These are phyloP conservation scores for Fomitiporia mediterranea DNA, from an alignment of 1,284 basidiomycete species.

Conservation along the genomic window DNA sequence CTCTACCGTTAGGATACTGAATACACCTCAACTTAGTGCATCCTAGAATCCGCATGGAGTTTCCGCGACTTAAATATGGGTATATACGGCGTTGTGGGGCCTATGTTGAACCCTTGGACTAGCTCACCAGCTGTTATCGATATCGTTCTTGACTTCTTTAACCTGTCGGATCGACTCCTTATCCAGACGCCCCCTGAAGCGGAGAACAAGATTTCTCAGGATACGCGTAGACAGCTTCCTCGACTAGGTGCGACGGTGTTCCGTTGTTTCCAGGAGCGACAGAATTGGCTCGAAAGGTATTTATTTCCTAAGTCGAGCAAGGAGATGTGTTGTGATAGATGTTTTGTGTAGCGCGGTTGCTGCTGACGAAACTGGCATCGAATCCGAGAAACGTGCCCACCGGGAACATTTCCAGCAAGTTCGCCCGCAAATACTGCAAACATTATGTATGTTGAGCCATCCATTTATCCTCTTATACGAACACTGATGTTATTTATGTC, in stretches of 20 bases:
- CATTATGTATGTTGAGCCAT: slow-evolving; percentile 53
- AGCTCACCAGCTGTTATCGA: slow-evolving; percentile 66
- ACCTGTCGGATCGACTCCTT: slow-evolving; percentile 43
- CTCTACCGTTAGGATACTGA: background rate
- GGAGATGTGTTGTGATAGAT: background rate
- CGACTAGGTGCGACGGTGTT: slow-evolving; percentile 69
- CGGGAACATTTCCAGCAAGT: slow-evolving; percentile 62
- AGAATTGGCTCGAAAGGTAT: slow-evolving; percentile 65
- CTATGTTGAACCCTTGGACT: slow-evolving; percentile 82
- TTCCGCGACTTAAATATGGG: slow-evolving; percentile 69
- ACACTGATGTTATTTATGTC: slow-evolving; percentile 1
- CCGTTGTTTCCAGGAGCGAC: slow-evolving; percentile 66
- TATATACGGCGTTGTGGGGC: slow-evolving; percentile 73
- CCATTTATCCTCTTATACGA: slow-evolving; percentile 4
- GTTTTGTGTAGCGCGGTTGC: slow-evolving; percentile 37
- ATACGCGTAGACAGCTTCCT: slow-evolving; percentile 60
- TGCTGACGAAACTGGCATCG: slow-evolving; percentile 39
- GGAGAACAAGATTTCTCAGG: slow-evolving; percentile 24
- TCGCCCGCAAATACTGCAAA: slow-evolving; percentile 70
- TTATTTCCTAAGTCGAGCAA: slow-evolving; percentile 22
- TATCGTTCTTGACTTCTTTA: slow-evolving; percentile 69
- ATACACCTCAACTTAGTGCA: slow-evolving; percentile 44
- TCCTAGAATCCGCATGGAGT: slow-evolving; percentile 66
- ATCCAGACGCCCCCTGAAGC: slow-evolving; percentile 33
- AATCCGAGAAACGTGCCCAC: slow-evolving; percentile 53